Evolutionary conservation across 352 stramenopile genomes (phyloP), one percentile per base, ranked within the genome.

Genomic region (Phytophthora niederhauseri): DNA sequence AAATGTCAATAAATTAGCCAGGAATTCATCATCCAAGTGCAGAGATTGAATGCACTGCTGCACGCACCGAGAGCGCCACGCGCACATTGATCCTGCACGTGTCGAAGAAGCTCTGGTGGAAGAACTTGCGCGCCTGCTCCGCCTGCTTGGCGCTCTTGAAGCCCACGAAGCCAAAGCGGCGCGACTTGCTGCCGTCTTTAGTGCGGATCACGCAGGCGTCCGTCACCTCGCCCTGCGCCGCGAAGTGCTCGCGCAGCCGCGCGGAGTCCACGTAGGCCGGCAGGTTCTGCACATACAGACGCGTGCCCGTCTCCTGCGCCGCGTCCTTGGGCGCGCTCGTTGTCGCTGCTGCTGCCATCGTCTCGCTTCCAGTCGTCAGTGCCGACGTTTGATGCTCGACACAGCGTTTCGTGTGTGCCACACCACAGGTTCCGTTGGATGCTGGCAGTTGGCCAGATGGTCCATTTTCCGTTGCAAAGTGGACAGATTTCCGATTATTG

Each of bases 21-120:
- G 20, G 14, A 68, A 57, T 48, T 69, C 26, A 34, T 43, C 22
- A 30, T 3, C 28, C 28, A 6, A 41, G 34, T 41, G 34, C 2
- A 43, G 34, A 43, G 12, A 7, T 17, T 17, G 11, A 34, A 5
- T 43, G 34, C 5, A n/a, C 11, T 17, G 7, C 11, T 17, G 34
- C 41, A 50, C 72, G 57, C 76, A 92, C 83, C 66, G 81, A 71
- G 41, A 93, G 66, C 17, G 93, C 93, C 26, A 95, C 81, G 60
- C 89, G 81, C 70, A 98, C 92, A 45, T 84, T 87, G 30, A 98
- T 77, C 41, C 77, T 85, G 63, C 83, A 92, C 34, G 93, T 98
- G 68, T 98, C 91, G 14, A 98, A 78, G 79, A 98, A 98, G 49
- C 92, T 89, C 58, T 91, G 82, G 59, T 95, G 75, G 68, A 94